Conservation (phyloP, 2,329 filamentous ascomycete species). For the Fusarium torreyae region DNA sequence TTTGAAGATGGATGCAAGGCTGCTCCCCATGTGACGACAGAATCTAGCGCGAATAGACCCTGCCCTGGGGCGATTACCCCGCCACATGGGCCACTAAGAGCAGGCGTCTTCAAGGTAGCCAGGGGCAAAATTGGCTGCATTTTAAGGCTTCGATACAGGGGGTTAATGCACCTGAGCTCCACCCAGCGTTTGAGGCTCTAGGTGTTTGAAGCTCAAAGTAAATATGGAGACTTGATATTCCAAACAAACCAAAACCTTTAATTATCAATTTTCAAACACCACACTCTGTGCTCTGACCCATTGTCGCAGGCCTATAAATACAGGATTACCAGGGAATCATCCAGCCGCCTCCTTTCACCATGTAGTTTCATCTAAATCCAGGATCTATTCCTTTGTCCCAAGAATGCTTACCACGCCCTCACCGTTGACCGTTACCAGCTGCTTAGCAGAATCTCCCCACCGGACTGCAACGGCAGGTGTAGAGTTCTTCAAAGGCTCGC, state of each 20-base stretch:
- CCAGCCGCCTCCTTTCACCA: constrained; percentile 15
- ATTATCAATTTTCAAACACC: constrained; percentile 48
- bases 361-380: constrained; percentile 24
- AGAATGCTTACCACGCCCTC: constrained; percentile 84
- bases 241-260: constrained; percentile 30
- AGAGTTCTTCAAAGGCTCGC: constrained; percentile 84
- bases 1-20: constrained; percentile 35
- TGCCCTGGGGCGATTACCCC: constrained; percentile 41
- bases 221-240: background rate
- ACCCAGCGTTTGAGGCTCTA: constrained; percentile 17
- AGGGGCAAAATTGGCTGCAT: background rate
- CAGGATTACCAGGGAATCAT: constrained; percentile 38
- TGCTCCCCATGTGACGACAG: constrained; percentile 41
- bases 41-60: constrained; percentile 30
- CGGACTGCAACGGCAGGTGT: constrained; percentile 79
- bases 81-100: constrained; percentile 27
- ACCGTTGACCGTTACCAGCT: constrained; percentile 79
- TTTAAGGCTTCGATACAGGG: constrained; percentile 28
- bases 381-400: constrained; percentile 64
- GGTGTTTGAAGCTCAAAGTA: constrained; percentile 1
- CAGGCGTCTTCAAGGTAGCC: constrained; percentile 16
- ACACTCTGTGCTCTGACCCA: constrained; percentile 34
- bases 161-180: constrained; percentile 10
- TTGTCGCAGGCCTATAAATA: constrained; percentile 41
- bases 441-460: constrained; percentile 84